Evolutionary conservation across 805 yeast genomes (phyloP).

Genomic region (Debaryomyces maramus): DNA sequence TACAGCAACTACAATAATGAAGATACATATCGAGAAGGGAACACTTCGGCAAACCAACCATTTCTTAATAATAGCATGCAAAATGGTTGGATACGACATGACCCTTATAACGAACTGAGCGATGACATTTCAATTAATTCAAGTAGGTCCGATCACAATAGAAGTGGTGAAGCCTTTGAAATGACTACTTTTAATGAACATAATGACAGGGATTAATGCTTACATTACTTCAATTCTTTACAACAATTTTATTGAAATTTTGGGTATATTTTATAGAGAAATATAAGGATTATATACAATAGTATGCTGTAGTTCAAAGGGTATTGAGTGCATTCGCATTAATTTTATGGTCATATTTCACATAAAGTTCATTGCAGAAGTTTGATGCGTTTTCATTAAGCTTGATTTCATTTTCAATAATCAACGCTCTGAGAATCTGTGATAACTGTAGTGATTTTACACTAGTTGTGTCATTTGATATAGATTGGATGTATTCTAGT

Average conservation of each 20-base stretch:
- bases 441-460: slow-evolving; percentile 18
- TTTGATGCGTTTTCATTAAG: slow-evolving; percentile 6
- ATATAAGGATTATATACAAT: no score
- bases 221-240: neutral
- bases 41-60: neutral
- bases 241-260: neutral
- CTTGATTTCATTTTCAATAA: slow-evolving; percentile 7
- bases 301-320: no score
- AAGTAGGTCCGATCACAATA: neutral
- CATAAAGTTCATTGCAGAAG: slow-evolving; percentile 1
- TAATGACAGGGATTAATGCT: neutral
- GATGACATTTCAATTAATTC: slow-evolving; percentile 15
- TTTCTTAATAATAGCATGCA: slow-evolving; percentile 9
- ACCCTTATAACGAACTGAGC: neutral
- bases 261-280: slow-evolving; percentile 1
- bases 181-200: neutral
- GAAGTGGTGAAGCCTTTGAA: neutral
- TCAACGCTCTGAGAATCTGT: slow-evolving; percentile 21
- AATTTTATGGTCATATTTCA: neutral
- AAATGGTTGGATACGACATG: slow-evolving; percentile 18
- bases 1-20: slow-evolving; percentile 25
- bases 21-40: slow-evolving; percentile 2
- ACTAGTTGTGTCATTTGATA: slow-evolving; percentile 6
- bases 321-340: no score
- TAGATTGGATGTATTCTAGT: slow-evolving; percentile 15